phyloP scores from a whole-genome alignment of 2,329 filamentous ascomycete species.

The Verticillium isaacii region DNA sequence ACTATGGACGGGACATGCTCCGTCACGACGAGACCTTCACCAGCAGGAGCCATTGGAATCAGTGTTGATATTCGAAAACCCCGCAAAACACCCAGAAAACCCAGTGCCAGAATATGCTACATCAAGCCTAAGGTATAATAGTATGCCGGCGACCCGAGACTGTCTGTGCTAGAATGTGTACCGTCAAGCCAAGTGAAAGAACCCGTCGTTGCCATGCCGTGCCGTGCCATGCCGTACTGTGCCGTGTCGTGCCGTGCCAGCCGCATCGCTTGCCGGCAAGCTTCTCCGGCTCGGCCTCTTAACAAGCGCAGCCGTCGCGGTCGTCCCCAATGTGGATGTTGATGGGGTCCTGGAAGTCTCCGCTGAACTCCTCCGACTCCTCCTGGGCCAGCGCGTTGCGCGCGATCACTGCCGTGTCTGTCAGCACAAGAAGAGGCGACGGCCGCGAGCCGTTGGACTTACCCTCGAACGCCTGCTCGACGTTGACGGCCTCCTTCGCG shows the following conservation, averaged over 20 bases:
- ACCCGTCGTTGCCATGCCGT: not conserved
- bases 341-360: slow-evolving; percentile 96
- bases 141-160: slow-evolving; percentile 5
- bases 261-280: not conserved
- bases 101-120: slow-evolving; percentile 15
- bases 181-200: not conserved
- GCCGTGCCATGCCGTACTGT: not conserved
- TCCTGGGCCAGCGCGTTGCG: slow-evolving; percentile 93
- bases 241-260: not conserved
- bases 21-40: too few species aligned
- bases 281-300: slow-evolving; percentile 22
- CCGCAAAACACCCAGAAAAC: slow-evolving; percentile 11
- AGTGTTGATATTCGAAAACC: not conserved
- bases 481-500: slow-evolving; percentile 97
- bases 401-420: slow-evolving; percentile 70
- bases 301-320: slow-evolving; percentile 90
- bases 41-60: not conserved
- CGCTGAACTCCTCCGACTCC: slow-evolving; percentile 95
- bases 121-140: slow-evolving; percentile 11
- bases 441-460: slow-evolving; percentile 13
- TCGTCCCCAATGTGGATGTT: slow-evolving; percentile 96
- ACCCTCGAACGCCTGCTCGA: slow-evolving; percentile 77
- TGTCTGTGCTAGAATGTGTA: not conserved
- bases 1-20: too few species aligned
- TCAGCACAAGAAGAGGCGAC: slow-evolving; percentile 3